Conservation (phyloP, 495 filamentous ascomycete genomes). For the Penicillium silybi region DNA sequence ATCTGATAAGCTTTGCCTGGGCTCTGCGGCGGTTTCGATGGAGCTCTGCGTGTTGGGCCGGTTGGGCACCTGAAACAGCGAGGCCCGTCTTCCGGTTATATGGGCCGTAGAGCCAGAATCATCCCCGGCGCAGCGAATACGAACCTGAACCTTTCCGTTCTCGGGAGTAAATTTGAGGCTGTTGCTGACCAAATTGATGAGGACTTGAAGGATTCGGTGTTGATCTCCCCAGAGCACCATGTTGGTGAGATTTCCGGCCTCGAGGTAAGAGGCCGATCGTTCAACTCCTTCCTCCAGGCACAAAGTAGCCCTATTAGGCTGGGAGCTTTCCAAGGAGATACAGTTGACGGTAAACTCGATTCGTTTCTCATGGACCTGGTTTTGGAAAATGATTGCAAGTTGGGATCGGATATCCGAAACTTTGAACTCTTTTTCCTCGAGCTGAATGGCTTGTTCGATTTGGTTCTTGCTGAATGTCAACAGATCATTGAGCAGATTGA, state of each 20-base stretch:
- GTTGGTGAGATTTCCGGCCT: slow-evolving; percentile 63
- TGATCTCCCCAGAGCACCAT: slow-evolving; percentile 86
- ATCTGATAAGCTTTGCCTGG: neutral
- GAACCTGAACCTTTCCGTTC: slow-evolving; percentile 67
- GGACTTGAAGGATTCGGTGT: slow-evolving; percentile 79
- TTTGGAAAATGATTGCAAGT: slow-evolving; percentile 79
- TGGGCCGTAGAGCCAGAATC: slow-evolving; percentile 29
- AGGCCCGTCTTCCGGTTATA: neutral
- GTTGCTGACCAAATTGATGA: slow-evolving; percentile 92
- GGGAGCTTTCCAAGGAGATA: slow-evolving; percentile 20
- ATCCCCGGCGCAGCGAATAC: slow-evolving; percentile 59
- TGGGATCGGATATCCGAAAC: slow-evolving; percentile 76
- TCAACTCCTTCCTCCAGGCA: slow-evolving; percentile 33
- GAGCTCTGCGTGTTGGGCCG: slow-evolving; percentile 5
- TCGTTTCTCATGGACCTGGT: slow-evolving; percentile 73
- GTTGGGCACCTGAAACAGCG: slow-evolving; percentile 1
- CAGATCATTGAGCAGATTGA: slow-evolving; percentile 86
- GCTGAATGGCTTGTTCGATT: slow-evolving; percentile 70
- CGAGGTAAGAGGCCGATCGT: slow-evolving; percentile 51
- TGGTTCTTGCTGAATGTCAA: slow-evolving; percentile 93
- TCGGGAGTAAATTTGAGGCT: slow-evolving; percentile 87
- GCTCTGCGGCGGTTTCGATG: neutral
- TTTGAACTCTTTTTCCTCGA: slow-evolving; percentile 84
- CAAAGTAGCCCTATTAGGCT: slow-evolving; percentile 33
- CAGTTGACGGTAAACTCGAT: slow-evolving; percentile 72